These are phyloP conservation scores for Rubia balearica DNA, from an alignment of 305 asterid genomes.

Conservation along the genomic window DNA sequence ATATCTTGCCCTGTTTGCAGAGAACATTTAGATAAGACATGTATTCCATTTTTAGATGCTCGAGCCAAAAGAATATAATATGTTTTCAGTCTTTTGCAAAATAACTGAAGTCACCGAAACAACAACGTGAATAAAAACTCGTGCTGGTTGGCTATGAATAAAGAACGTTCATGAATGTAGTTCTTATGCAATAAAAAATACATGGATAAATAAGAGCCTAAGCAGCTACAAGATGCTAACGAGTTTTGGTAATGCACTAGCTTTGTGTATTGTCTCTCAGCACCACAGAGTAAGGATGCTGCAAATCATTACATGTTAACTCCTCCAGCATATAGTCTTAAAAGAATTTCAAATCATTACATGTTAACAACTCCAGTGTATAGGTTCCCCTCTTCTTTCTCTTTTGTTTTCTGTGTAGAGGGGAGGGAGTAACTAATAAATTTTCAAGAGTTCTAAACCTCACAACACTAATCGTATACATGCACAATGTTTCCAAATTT, in stretches of 20 bases:
- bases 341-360: background rate
- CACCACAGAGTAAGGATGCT: background rate
- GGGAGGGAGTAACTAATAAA: background rate
- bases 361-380: background rate
- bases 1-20: background rate
- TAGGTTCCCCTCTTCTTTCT: too few relatives aligned
- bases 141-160: background rate
- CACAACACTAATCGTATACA: background rate
- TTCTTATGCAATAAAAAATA: background rate
- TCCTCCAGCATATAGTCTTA: background rate
- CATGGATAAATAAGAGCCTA: background rate
- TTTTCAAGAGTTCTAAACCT: background rate
- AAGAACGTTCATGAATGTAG: background rate
- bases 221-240: background rate
- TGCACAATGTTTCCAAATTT: background rate
- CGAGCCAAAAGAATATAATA: background rate
- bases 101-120: background rate
- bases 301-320: background rate
- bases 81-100: background rate
- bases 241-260: background rate
- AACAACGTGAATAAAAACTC: background rate
- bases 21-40: background rate
- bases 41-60: background rate
- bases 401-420: too few relatives aligned
- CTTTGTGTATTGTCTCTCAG: background rate